Conservation (phyloP, 1,284 basidiomycete genomes). For the Earliella scabrosa region DNA sequence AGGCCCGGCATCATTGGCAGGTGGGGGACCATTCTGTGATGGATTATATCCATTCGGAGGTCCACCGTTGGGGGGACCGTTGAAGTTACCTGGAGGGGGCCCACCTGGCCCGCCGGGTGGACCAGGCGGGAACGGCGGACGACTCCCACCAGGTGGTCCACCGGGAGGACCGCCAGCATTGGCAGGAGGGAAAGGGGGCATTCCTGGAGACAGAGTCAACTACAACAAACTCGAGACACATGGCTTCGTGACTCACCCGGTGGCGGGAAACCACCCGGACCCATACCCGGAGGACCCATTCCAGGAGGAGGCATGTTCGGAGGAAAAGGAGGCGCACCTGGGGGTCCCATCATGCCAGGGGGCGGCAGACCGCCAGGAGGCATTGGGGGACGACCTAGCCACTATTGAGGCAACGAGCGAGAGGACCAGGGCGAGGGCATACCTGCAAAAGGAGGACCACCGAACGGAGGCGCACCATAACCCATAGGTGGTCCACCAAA, state of each 20-base stretch:
- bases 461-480: slow-evolving; percentile 46
- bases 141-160: slow-evolving; percentile 26
- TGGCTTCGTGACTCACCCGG: slow-evolving; percentile 22
- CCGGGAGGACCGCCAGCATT: slow-evolving; percentile 36
- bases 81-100: slow-evolving; percentile 42
- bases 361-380: slow-evolving; percentile 59
- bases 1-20: slow-evolving; percentile 37
- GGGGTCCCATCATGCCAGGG: slow-evolving; percentile 53
- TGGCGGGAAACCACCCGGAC: slow-evolving; percentile 35
- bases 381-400: slow-evolving; percentile 67
- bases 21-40: slow-evolving; percentile 36
- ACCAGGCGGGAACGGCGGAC: slow-evolving; percentile 62
- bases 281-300: slow-evolving; percentile 41
- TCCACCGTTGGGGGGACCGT: slow-evolving; percentile 34
- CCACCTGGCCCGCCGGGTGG: slow-evolving; percentile 43
- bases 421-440: slow-evolving; percentile 32
- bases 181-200: slow-evolving; percentile 64
- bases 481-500: slow-evolving; percentile 56
- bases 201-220: slow-evolving; percentile 18
- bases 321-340: slow-evolving; percentile 43
- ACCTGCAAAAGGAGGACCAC: slow-evolving; percentile 51
- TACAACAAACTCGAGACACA: background rate
- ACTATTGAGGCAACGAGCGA: slow-evolving; percentile 11
- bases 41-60: slow-evolving; percentile 40
- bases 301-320: slow-evolving; percentile 38